These are phyloP conservation scores for Fusarium praegraminearum DNA, from an alignment of 2,329 filamentous ascomycete species.

Conservation along the genomic window DNA sequence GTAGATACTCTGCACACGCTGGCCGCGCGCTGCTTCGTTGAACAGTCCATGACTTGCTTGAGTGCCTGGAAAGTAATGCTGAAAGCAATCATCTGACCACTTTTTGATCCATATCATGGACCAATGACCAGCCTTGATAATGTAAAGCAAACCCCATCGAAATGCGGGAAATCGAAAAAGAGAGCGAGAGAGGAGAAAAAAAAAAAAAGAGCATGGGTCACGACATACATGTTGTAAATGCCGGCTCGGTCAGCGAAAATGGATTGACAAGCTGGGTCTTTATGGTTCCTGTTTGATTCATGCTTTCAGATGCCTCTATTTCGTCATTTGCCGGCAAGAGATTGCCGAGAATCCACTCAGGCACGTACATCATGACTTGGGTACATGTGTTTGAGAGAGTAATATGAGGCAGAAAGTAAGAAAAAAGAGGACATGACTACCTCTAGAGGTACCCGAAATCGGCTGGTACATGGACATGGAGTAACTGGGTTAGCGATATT, in stretches of 20 bases:
- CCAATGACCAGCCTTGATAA: slow-evolving; percentile 28
- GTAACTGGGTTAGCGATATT: slow-evolving; percentile 7
- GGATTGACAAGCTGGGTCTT: slow-evolving; percentile 13
- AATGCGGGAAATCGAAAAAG: slow-evolving; percentile 5
- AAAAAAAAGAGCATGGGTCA: slow-evolving; percentile 11
- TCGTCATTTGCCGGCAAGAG: slow-evolving; percentile 30
- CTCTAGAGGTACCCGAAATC: slow-evolving; percentile 15
- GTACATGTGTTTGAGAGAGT: slow-evolving; percentile 3
- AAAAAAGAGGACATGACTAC: not conserved
- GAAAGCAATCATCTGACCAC: slow-evolving; percentile 6
- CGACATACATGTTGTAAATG: slow-evolving; percentile 19
- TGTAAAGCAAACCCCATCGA: slow-evolving; percentile 6
- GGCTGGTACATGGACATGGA: slow-evolving; percentile 25
- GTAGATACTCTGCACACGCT: not conserved
- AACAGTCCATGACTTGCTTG: not conserved
- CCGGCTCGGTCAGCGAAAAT: slow-evolving; percentile 43
- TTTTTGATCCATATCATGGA: slow-evolving; percentile 11
- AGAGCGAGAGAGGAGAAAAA: not conserved
- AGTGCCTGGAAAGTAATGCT: not conserved
- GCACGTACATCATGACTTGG: not conserved
- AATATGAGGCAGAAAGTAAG: not conserved
- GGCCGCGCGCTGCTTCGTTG: not conserved
- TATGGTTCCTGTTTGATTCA: slow-evolving; percentile 18
- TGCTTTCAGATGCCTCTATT: slow-evolving; percentile 17
- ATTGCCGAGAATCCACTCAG: slow-evolving; percentile 39